Evolutionary conservation across 2,329 filamentous ascomycete species (phyloP).

Genomic region (Botrytis hyacinthi): DNA sequence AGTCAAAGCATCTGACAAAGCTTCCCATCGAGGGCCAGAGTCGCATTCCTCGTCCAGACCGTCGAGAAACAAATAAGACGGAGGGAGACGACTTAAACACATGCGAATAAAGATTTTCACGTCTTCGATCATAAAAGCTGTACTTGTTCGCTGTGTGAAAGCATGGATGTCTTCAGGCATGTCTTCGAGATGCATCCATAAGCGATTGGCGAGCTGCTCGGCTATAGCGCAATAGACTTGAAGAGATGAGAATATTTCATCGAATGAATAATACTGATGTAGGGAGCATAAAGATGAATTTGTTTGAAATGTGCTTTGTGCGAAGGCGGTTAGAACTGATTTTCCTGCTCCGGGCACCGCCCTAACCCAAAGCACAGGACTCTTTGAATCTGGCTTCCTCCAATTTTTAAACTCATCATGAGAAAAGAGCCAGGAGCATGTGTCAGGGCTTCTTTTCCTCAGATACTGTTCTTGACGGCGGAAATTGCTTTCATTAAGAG

Average conservation of each 20-base stretch:
- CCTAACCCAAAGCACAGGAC: slow-evolving; percentile 5
- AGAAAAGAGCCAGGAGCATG: slow-evolving; percentile 10
- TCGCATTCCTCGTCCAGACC: slow-evolving; percentile 17
- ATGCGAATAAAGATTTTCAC: slow-evolving; percentile 9
- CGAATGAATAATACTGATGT: slow-evolving; percentile 13
- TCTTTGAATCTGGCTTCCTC: not conserved
- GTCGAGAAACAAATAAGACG: slow-evolving; percentile 7
- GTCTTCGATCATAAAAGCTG: not conserved
- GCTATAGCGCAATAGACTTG: slow-evolving; percentile 12
- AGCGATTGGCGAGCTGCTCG: slow-evolving; percentile 7
- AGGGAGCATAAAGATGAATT: not conserved
- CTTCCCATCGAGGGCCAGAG: slow-evolving; percentile 1
- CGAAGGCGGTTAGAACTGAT: not conserved
- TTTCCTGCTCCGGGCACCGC: slow-evolving; percentile 6
- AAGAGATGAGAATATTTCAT: slow-evolving; percentile 7
- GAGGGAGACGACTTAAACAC: not conserved
- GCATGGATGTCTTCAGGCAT: slow-evolving; percentile 16
- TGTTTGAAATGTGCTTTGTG: not conserved
- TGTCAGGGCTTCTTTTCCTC: slow-evolving; percentile 4
- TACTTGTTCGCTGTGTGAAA: slow-evolving; percentile 7
- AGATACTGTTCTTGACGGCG: not conserved
- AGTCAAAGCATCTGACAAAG: not conserved
- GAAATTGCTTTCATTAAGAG: slow-evolving; percentile 1
- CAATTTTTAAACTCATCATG: not conserved
- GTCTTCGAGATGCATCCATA: slow-evolving; percentile 8